Evolutionary conservation across 768 basidiomycete genomes (phyloP), one percentile per base, ranked within the genome.

Genomic region (Gyrodon lividus): DNA sequence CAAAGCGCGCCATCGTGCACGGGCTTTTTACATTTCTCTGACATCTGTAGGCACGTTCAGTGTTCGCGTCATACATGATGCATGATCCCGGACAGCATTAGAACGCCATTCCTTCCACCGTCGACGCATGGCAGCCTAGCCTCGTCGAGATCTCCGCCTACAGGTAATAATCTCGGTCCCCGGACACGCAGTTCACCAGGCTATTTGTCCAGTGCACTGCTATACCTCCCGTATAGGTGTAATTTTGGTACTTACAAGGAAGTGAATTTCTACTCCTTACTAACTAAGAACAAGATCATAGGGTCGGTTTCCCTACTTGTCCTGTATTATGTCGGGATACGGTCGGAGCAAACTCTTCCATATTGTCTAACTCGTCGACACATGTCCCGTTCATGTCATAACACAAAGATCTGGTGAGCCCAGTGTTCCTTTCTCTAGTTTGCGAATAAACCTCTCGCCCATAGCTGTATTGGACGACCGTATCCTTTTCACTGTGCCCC

Each of bases 401-500:
- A 83, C 89, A 30, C 74, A 72, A 19, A 91, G 59, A 14, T 87
- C 91, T 10, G 66, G 46, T 26, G 66, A 43, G 33, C 24, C 43
- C 31, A 37, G 26, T 35, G 19, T 31, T 26, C 12, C 39, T 14
- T n/a, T 33, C 38, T 26, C 14, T 6, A 43, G 19, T 58, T 45
- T 85, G 74, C 6, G 80, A 79, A 34, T 87, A 62, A 22, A 74
- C 56, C 6, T 56, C 58, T 8, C 74, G 61, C 16, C 81, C 83
- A 45, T 81, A 75, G n/a, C 77, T 51, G 59, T 73, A 75, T 50
- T 74, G 74, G 47, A 94, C 84, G 16, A 93, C 75, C 6, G 81
- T 83, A 69, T 96, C 91, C 12, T 65, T 72, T 3, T 72, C 76
- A 20, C 92, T 91, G 59, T 91, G 88, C 3, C 86, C 92, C 83